A percentile compares a stretch with the other conserved stretches of the same genome.
phyloP scores from a whole-genome alignment of 768 basidiomycete species.

The Boletus coccyginus region DNA sequence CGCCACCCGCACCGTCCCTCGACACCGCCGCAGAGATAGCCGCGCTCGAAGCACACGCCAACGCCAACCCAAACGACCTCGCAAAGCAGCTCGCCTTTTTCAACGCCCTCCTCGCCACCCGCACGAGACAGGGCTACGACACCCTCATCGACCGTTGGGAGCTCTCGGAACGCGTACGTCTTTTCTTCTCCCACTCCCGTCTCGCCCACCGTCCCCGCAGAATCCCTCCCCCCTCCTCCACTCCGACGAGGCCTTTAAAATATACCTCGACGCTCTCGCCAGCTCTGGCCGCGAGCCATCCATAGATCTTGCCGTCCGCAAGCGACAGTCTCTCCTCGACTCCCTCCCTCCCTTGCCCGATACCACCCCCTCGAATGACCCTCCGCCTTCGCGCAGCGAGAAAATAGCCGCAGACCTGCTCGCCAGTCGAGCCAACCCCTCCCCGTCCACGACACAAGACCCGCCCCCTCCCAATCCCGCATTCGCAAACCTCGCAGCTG shows the following conservation, averaged over 20 bases:
- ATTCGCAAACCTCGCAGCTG: constrained; percentile 42
- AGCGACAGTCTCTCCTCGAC: constrained; percentile 62
- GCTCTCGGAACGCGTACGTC: constrained; percentile 77
- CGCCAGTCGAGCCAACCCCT: constrained; percentile 21
- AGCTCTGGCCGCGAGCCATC: constrained; percentile 55
- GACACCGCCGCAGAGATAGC: constrained; percentile 66
- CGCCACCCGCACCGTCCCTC: constrained; percentile 46
- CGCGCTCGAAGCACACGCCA: constrained; percentile 74
- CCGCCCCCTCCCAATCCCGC: constrained; percentile 29
- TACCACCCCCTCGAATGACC: constrained; percentile 18
- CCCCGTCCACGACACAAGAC: constrained; percentile 6
- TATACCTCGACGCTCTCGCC: constrained; percentile 70
- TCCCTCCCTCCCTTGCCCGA: constrained; percentile 23
- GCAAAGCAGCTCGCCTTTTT: constrained; percentile 68
- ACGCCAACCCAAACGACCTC: constrained; percentile 68
- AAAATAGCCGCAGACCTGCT: constrained; percentile 43
- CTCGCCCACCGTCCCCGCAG: constrained; percentile 35
- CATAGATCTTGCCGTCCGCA: constrained; percentile 62
- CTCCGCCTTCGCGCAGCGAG: constrained; percentile 37
- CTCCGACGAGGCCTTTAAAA: constrained; percentile 69
- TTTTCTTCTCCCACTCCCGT: background rate
- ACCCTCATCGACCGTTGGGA: constrained; percentile 80
- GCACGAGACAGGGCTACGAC: constrained; percentile 66
- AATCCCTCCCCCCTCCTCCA: constrained; percentile 65
- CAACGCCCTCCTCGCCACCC: constrained; percentile 62